These are phyloP conservation scores for Lasiosphaeriaceae sp. DNA, from an alignment of 495 filamentous ascomycete species.

Conservation along the genomic window DNA sequence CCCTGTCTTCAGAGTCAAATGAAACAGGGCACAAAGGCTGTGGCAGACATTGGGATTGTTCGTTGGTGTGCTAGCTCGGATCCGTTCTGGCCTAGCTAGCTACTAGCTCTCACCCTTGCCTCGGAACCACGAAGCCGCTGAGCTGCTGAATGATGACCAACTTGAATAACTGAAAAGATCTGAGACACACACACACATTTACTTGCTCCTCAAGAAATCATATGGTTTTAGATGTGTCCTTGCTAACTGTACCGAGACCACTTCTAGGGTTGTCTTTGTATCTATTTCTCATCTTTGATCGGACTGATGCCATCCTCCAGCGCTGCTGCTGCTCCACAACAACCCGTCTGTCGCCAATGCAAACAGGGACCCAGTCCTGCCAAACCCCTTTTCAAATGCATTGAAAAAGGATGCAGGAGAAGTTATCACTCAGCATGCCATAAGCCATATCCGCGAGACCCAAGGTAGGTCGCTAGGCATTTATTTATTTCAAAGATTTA, in stretches of 20 bases:
- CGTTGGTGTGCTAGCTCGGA: neutral
- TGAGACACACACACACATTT: slow-evolving; percentile 24
- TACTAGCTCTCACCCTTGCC: slow-evolving; percentile 5
- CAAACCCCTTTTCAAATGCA: slow-evolving; percentile 12
- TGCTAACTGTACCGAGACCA: neutral
- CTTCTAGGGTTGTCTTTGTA: neutral
- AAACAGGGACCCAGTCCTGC: neutral
- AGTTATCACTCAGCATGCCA: slow-evolving; percentile 16
- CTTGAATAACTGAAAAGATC: slow-evolving; percentile 37
- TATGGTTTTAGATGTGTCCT: neutral
- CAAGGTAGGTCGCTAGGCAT: neutral
- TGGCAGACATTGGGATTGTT: slow-evolving; percentile 27
- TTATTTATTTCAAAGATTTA: neutral
- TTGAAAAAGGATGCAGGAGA: neutral
- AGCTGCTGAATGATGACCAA: slow-evolving; percentile 29
- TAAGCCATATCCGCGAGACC: slow-evolving; percentile 8
- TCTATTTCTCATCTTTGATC: too few species aligned
- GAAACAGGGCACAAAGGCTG: slow-evolving; percentile 29
- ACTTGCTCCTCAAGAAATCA: slow-evolving; percentile 1
- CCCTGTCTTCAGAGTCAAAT: slow-evolving; percentile 13
- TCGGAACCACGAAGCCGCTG: slow-evolving; percentile 31
- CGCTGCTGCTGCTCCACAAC: neutral
- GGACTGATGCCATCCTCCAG: neutral
- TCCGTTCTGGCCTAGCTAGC: slow-evolving; percentile 6
- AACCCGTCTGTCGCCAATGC: neutral